These are phyloP conservation scores for Sporothrix curviconia DNA, from an alignment of 2,329 filamentous ascomycete genomes.

Conservation along the genomic window DNA sequence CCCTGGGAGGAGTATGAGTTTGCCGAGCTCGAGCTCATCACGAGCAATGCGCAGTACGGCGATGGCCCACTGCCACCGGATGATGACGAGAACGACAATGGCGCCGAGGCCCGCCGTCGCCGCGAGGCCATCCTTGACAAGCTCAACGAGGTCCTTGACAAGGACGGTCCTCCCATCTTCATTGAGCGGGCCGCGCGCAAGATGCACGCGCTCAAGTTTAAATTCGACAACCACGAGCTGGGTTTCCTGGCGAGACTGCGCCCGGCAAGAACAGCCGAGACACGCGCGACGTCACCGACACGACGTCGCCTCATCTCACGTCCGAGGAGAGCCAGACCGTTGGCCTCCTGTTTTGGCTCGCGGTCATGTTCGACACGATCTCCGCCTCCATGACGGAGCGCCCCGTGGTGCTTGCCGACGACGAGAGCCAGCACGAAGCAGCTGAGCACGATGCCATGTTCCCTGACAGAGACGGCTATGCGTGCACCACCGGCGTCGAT, in stretches of 20 bases:
- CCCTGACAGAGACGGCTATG: slow-evolving; percentile 14
- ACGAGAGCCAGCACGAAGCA: slow-evolving; percentile 34
- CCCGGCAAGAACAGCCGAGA: background rate
- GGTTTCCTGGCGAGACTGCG: background rate
- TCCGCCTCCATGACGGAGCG: slow-evolving; percentile 45
- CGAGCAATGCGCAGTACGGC: slow-evolving; percentile 1
- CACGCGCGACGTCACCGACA: slow-evolving; percentile 10
- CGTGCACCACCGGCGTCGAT: background rate
- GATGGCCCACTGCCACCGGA: background rate
- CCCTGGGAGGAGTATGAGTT: slow-evolving; percentile 22
- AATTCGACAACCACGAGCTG: slow-evolving; percentile 24
- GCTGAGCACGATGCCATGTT: slow-evolving; percentile 19
- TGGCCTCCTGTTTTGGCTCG: slow-evolving; percentile 50
- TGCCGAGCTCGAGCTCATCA: slow-evolving; percentile 9
- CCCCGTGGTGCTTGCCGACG: slow-evolving; percentile 33
- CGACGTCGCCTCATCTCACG: background rate
- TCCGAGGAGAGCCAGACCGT: slow-evolving; percentile 36
- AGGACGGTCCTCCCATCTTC: slow-evolving; percentile 29
- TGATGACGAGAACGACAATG: background rate
- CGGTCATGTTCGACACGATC: slow-evolving; percentile 53
- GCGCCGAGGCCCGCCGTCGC: background rate
- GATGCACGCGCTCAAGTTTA: slow-evolving; percentile 32
- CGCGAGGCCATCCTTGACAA: slow-evolving; percentile 13
- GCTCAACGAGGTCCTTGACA: slow-evolving; percentile 19
- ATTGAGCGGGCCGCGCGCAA: slow-evolving; percentile 34